Conservation (phyloP, 1,284 basidiomycete genomes). For the Pyrrhoderma lamaoense region DNA sequence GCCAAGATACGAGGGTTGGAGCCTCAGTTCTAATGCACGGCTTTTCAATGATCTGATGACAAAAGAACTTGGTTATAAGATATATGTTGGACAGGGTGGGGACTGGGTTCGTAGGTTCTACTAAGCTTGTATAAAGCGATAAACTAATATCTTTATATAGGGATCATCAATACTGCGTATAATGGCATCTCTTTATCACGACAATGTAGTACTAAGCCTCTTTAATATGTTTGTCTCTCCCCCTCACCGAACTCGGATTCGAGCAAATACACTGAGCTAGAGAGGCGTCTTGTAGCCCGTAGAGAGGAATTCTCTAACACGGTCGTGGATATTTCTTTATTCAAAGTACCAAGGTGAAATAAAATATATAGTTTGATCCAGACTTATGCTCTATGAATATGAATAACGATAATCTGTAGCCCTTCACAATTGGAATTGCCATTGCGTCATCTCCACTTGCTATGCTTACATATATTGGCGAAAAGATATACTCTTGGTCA, state of each 20-base stretch:
- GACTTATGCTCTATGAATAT: neutral
- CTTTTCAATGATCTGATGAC: conserved; percentile 24
- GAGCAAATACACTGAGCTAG: conserved; percentile 12
- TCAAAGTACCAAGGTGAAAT: conserved; percentile 19
- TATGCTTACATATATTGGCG: conserved; percentile 22
- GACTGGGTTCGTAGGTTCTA: conserved; percentile 20
- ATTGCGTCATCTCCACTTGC: conserved; percentile 20
- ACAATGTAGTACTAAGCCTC: conserved; percentile 17
- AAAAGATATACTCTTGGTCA: conserved; percentile 23
- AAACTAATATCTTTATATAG: conserved; percentile 3
- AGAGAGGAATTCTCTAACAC: conserved; percentile 16
- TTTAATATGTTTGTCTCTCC: conserved; percentile 23
- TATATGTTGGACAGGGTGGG: conserved; percentile 23
- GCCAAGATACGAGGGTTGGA: conserved; percentile 20
- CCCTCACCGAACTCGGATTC: neutral
- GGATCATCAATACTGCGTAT: conserved; percentile 20
- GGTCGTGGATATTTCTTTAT: conserved; percentile 20
- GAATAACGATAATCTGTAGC: conserved; percentile 10
- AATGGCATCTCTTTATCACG: conserved; percentile 19
- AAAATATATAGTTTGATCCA: neutral
- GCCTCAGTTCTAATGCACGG: conserved; percentile 20
- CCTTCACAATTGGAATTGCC: conserved; percentile 22
- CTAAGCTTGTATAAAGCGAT: neutral
- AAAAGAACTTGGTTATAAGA: conserved; percentile 22
- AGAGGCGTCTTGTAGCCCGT: conserved; percentile 14